A percentile compares a stretch with the other conserved stretches of the same genome.
phyloP scores from a whole-genome alignment of 768 basidiomycete genomes.

The Dendrothele bispora region DNA sequence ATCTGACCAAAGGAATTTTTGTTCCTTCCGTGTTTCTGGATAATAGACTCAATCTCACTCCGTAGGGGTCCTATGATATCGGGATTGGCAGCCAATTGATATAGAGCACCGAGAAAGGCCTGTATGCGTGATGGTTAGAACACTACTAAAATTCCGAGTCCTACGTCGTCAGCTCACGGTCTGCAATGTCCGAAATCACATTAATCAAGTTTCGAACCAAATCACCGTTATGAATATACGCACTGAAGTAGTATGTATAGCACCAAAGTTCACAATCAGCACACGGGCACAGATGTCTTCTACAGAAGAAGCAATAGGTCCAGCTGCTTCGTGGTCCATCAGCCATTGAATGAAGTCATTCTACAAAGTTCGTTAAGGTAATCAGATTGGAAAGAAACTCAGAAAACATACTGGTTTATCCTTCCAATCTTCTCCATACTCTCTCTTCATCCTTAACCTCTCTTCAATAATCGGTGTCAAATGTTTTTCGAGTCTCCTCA shows the following conservation, averaged over 20 bases:
- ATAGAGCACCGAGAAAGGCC: constrained; percentile 30
- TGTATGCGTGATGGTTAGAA: constrained; percentile 15
- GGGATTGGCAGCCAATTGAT: constrained; percentile 30
- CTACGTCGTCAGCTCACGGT: too few species aligned
- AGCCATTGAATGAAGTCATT: constrained; percentile 37
- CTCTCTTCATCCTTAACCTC: constrained; percentile 18
- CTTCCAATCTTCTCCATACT: constrained; percentile 24
- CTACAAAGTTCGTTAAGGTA: too few species aligned
- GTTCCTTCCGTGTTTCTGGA: constrained; percentile 27
- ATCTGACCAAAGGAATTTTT: constrained; percentile 27
- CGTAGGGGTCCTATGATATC: constrained; percentile 30
- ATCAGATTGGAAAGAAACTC: too few species aligned
- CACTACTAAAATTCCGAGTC: constrained; percentile 16
- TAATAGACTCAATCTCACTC: constrained; percentile 34
- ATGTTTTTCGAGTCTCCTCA: constrained; percentile 5
- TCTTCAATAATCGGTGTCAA: constrained; percentile 32
- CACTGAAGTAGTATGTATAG: constrained; percentile 29
- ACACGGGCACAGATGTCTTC: constrained; percentile 15
- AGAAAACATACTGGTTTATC: constrained; percentile 31
- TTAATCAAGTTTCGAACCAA: too few species aligned
- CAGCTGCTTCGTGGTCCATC: constrained; percentile 27
- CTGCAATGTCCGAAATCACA: too few species aligned
- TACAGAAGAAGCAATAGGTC: constrained; percentile 4
- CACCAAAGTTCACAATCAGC: constrained; percentile 30
- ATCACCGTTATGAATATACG: too few species aligned